phyloP scores from a whole-genome alignment of 1,139 yeast species.

The Kluyveromyces marxianus region DNA sequence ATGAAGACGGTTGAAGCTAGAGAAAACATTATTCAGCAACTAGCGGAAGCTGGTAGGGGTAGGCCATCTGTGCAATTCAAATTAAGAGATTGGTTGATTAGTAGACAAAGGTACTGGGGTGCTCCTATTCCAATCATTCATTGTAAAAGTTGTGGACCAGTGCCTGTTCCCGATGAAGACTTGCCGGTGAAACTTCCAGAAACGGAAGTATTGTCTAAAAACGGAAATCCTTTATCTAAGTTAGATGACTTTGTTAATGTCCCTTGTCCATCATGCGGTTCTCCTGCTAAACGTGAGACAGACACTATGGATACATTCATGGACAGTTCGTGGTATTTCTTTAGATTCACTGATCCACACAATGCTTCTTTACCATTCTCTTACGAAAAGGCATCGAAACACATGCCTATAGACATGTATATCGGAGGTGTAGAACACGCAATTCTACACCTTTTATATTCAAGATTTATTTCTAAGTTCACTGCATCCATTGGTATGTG shows the following conservation, averaged over 20 bases:
- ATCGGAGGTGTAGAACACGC: conserved; percentile 97
- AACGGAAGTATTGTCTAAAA: conserved; percentile 41
- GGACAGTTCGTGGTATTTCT: conserved; percentile 95
- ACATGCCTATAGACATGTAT: conserved; percentile 82
- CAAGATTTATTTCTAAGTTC: conserved; percentile 79
- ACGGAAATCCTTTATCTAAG: conserved; percentile 66
- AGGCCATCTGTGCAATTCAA: conserved; percentile 46
- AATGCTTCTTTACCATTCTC: conserved; percentile 50
- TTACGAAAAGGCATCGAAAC: conserved; percentile 40
- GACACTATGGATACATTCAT: conserved; percentile 98
- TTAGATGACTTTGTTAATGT: conserved; percentile 65
- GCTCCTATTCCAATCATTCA: conserved; percentile 95
- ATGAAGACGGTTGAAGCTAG: conserved; percentile 46
- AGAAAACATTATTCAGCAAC: conserved; percentile 36
- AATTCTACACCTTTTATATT: conserved; percentile 76
- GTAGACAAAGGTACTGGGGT: conserved; percentile 97
- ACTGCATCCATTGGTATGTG: conserved; percentile 56
- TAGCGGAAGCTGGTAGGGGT: conserved; percentile 41
- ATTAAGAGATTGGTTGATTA: conserved; percentile 86
- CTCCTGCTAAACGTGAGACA: conserved; percentile 76
- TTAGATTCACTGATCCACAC: conserved; percentile 71
- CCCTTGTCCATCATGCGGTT: conserved; percentile 74
- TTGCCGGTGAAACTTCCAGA: conserved; percentile 77
- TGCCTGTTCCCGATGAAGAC: conserved; percentile 80
- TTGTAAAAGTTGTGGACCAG: conserved; percentile 77